Conservation (phyloP, 116 monocot genomes). For the Papilionanthe hybrid region DNA sequence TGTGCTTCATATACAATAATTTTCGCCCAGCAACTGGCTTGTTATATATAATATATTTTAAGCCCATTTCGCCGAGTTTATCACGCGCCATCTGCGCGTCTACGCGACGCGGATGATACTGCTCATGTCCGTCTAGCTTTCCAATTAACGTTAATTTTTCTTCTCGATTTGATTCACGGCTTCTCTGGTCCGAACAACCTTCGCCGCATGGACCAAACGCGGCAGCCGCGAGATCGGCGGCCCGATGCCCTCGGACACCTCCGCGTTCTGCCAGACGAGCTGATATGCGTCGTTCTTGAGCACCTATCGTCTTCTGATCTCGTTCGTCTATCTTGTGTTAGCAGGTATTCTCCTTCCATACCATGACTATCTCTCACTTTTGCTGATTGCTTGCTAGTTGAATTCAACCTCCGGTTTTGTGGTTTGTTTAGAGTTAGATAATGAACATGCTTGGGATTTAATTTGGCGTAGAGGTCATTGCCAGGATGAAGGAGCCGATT, state of each 20-base stretch:
- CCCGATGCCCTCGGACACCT: slow-evolving; percentile 66
- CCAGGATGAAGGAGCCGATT: no score
- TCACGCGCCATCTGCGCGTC: neutral
- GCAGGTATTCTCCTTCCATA: slow-evolving; percentile 51
- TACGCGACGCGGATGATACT: neutral
- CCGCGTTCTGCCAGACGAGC: slow-evolving; percentile 64
- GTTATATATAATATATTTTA: no score
- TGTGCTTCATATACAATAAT: no score
- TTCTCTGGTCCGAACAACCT: neutral
- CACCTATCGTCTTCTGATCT: slow-evolving; percentile 61
- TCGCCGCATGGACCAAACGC: slow-evolving; percentile 8
- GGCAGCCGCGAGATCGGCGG: slow-evolving; percentile 43
- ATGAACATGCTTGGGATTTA: no score
- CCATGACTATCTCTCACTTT: neutral
- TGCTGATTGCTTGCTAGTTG: neutral
- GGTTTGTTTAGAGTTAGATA: no score
- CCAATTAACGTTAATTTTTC: neutral
- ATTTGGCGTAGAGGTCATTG: no score
- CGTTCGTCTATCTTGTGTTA: slow-evolving; percentile 78
- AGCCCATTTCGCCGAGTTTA: neutral
- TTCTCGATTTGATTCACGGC: neutral
- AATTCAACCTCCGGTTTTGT: no score
- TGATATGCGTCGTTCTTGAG: slow-evolving; percentile 73
- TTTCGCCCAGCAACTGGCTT: no score
- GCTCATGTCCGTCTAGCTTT: neutral